Evolutionary conservation across 2,329 filamentous ascomycete species (phyloP).

Genomic region (Aspergillaceae sp.): DNA sequence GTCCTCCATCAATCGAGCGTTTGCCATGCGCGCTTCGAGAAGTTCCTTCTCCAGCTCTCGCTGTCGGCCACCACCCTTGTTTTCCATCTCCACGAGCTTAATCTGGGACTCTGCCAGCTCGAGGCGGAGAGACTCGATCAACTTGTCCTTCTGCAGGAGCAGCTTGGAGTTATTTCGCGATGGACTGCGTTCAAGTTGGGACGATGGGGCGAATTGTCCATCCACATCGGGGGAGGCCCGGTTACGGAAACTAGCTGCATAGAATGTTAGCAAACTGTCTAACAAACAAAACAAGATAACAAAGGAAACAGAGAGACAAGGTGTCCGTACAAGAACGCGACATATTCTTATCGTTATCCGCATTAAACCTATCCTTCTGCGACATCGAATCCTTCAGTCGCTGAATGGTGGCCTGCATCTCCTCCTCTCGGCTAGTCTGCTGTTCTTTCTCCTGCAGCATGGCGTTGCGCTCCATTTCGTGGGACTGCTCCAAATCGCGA

Average conservation of each 20-base stretch:
- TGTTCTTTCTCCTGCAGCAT: slow-evolving; percentile 91
- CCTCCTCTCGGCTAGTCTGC: slow-evolving; percentile 72
- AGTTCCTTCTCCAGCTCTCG: slow-evolving; percentile 85
- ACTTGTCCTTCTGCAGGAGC: slow-evolving; percentile 87
- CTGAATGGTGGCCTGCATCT: slow-evolving; percentile 84
- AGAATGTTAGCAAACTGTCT: slow-evolving; percentile 11
- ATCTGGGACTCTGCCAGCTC: slow-evolving; percentile 93
- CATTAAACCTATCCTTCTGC: slow-evolving; percentile 55
- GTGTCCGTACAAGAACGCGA: slow-evolving; percentile 44
- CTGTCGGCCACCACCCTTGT: slow-evolving; percentile 76
- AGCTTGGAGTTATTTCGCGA: slow-evolving; percentile 84
- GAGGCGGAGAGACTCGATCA: slow-evolving; percentile 84
- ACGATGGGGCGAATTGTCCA: slow-evolving; percentile 77
- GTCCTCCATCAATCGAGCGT: slow-evolving; percentile 93
- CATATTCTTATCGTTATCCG: slow-evolving; percentile 43
- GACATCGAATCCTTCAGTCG: slow-evolving; percentile 82
- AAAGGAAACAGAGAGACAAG: background rate
- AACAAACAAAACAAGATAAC: background rate
- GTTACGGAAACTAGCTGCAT: slow-evolving; percentile 41
- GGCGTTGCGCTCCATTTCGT: slow-evolving; percentile 79
- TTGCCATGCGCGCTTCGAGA: slow-evolving; percentile 89
- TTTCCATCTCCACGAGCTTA: slow-evolving; percentile 89
- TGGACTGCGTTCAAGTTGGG: slow-evolving; percentile 75
- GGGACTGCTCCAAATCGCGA: slow-evolving; percentile 84
- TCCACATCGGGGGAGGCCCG: slow-evolving; percentile 57